phyloP scores from a whole-genome alignment of 495 filamentous ascomycete species.

The Hypoxylon lenormandii region DNA sequence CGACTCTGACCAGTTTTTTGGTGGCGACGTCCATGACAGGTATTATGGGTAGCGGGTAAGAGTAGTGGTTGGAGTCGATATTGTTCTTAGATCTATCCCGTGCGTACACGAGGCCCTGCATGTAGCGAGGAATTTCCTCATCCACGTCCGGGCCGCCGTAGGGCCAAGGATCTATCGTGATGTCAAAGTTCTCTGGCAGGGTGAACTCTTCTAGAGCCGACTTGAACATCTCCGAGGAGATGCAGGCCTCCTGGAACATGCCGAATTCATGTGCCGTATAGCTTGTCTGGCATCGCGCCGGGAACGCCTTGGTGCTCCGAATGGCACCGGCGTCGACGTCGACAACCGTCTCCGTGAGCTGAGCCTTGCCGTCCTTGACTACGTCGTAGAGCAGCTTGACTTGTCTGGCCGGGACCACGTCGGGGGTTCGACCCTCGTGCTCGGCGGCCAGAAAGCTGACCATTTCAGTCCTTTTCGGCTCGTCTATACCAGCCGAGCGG shows the following conservation, averaged over 20 bases:
- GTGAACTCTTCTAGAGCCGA: slow-evolving; percentile 69
- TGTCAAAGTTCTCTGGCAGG: slow-evolving; percentile 71
- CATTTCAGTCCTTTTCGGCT: slow-evolving; percentile 71
- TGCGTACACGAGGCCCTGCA: slow-evolving; percentile 64
- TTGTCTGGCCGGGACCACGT: slow-evolving; percentile 66
- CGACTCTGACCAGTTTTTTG: slow-evolving; percentile 65
- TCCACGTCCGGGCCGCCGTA: slow-evolving; percentile 72
- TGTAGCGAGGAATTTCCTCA: slow-evolving; percentile 65
- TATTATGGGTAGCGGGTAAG: slow-evolving; percentile 67
- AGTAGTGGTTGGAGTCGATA: slow-evolving; percentile 67
- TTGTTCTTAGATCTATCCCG: slow-evolving; percentile 62
- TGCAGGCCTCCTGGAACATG: slow-evolving; percentile 70
- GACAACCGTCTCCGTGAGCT: slow-evolving; percentile 72
- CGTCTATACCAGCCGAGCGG: slow-evolving; percentile 72
- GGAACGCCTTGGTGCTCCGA: slow-evolving; percentile 66
- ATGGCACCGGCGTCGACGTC: slow-evolving; percentile 65
- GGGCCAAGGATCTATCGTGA: slow-evolving; percentile 78
- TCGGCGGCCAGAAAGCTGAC: slow-evolving; percentile 60
- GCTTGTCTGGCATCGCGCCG: slow-evolving; percentile 69
- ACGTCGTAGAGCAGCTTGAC: slow-evolving; percentile 76
- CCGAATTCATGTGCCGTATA: slow-evolving; percentile 72
- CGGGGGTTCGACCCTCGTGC: slow-evolving; percentile 56
- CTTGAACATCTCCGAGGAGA: slow-evolving; percentile 71
- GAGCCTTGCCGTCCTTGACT: slow-evolving; percentile 67
- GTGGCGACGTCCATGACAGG: slow-evolving; percentile 67